phyloP scores from a whole-genome alignment of 2,329 filamentous ascomycete species.

The Sordariomycetes sp. region DNA sequence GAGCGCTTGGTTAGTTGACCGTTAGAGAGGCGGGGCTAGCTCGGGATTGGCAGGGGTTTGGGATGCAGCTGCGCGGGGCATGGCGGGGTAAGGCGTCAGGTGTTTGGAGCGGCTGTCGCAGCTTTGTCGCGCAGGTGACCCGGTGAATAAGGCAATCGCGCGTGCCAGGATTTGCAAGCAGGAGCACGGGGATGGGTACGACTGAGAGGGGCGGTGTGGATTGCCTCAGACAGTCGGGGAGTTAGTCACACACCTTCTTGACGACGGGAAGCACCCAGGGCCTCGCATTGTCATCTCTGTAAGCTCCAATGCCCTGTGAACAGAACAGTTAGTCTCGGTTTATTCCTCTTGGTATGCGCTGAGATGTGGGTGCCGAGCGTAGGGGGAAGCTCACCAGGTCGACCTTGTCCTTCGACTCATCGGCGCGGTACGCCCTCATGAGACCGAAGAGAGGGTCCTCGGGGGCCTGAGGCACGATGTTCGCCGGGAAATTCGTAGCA shows the following conservation, averaged over 20 bases:
- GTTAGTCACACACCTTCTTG: conserved; percentile 58
- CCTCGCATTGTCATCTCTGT: conserved; percentile 89
- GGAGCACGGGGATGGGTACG: background rate
- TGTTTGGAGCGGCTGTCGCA: background rate
- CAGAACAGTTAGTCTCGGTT: background rate
- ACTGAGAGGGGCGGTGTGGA: background rate
- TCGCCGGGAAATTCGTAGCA: conserved; percentile 52
- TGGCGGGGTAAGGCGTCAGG: background rate
- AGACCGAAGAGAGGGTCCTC: conserved; percentile 93
- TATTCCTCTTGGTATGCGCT: background rate
- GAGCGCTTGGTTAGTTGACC: background rate
- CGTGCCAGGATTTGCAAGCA: background rate
- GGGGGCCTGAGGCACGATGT: conserved; percentile 75
- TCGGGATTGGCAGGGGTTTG: background rate
- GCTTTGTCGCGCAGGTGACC: background rate
- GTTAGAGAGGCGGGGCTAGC: background rate
- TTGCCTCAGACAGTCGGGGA: background rate
- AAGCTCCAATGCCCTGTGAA: conserved; percentile 65
- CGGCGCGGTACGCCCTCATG: conserved; percentile 75
- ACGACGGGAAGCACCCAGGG: conserved; percentile 95
- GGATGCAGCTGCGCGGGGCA: background rate
- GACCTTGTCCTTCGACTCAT: conserved; percentile 68
- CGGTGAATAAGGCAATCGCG: background rate
- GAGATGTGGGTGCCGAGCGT: background rate
- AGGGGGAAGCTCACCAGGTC: conserved; percentile 57